Evolutionary conservation across 495 filamentous ascomycete genomes (phyloP).

Genomic region (Friedmanniomyces simplex): DNA sequence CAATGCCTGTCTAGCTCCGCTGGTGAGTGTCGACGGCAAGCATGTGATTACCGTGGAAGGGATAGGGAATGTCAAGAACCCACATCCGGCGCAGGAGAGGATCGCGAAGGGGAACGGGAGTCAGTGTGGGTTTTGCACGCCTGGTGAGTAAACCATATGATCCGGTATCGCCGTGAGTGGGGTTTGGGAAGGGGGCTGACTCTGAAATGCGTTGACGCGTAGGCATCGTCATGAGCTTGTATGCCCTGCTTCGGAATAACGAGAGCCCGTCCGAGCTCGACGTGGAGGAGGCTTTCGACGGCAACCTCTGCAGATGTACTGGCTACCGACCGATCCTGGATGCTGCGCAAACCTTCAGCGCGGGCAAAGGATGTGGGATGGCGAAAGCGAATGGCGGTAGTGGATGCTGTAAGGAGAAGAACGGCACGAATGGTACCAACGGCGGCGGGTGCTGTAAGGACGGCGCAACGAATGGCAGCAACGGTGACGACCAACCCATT

Average conservation of each 20-base stretch:
- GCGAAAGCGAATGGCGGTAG: conserved; percentile 49
- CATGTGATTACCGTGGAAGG: conserved; percentile 98
- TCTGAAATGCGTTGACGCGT: neutral
- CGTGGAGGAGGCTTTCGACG: conserved; percentile 85
- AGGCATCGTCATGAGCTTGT: conserved; percentile 84
- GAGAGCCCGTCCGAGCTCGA: conserved; percentile 57
- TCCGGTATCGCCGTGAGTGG: no score
- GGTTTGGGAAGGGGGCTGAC: neutral
- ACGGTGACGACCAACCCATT: conserved; percentile 42
- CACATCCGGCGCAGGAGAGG: conserved; percentile 86
- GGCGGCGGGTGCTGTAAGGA: conserved; percentile 44
- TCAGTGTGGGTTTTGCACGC: conserved; percentile 82
- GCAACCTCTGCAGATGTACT: conserved; percentile 91
- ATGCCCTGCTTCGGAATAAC: conserved; percentile 71
- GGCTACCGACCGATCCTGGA: conserved; percentile 92
- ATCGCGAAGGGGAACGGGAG: conserved; percentile 62
- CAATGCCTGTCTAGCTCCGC: conserved; percentile 87
- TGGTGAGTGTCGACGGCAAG: conserved; percentile 90
- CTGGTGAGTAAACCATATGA: conserved; percentile 32
- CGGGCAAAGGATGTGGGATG: conserved; percentile 43
- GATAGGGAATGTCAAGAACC: conserved; percentile 79
- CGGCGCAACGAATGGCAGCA: conserved; percentile 28
- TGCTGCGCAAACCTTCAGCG: conserved; percentile 68
- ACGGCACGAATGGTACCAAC: conserved; percentile 30
- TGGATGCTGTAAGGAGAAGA: conserved; percentile 61